Evolutionary conservation across 2,329 filamentous ascomycete species (phyloP).

Genomic region (Stagonosporopsis tanaceti): DNA sequence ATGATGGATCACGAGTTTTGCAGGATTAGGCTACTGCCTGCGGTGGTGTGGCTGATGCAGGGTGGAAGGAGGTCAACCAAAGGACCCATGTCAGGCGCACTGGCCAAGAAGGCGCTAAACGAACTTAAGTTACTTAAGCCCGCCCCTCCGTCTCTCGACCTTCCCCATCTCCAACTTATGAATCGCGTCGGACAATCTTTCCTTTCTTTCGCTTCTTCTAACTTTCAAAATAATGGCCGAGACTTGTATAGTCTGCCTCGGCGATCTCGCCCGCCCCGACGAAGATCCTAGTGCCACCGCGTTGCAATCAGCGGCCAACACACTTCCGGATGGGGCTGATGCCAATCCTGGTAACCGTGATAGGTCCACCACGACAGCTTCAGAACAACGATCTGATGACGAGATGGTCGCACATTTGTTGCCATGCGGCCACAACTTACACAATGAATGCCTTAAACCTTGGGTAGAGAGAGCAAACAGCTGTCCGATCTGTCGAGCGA

Average conservation of each 20-base stretch:
- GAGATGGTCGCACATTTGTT: conserved; percentile 68
- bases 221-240: conserved; percentile 63
- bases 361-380: conserved; percentile 25
- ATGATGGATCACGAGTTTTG: conserved; percentile 24
- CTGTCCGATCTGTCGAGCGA: conserved; percentile 93
- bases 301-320: conserved; percentile 34
- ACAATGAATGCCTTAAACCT: conserved; percentile 89
- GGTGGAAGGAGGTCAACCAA: conserved; percentile 15
- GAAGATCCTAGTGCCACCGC: conserved; percentile 49
- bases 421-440: conserved; percentile 89
- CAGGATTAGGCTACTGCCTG: conserved; percentile 32
- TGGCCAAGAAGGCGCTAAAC: conserved; percentile 24
- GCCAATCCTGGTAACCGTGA: conserved; percentile 31
- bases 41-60: conserved; percentile 33
- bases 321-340: conserved; percentile 38
- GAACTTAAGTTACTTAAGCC: conserved; percentile 27
- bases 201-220: conserved; percentile 28
- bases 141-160: conserved; percentile 42
- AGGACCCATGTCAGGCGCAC: conserved; percentile 22
- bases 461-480: conserved; percentile 98
- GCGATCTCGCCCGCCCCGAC: conserved; percentile 69
- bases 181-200: conserved; percentile 38
- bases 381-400: conserved; percentile 53
- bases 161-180: conserved; percentile 46
- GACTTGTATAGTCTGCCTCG: conserved; percentile 76